Evolutionary conservation across 2,329 filamentous ascomycete species (phyloP).

Genomic region (Apiospora hydei): DNA sequence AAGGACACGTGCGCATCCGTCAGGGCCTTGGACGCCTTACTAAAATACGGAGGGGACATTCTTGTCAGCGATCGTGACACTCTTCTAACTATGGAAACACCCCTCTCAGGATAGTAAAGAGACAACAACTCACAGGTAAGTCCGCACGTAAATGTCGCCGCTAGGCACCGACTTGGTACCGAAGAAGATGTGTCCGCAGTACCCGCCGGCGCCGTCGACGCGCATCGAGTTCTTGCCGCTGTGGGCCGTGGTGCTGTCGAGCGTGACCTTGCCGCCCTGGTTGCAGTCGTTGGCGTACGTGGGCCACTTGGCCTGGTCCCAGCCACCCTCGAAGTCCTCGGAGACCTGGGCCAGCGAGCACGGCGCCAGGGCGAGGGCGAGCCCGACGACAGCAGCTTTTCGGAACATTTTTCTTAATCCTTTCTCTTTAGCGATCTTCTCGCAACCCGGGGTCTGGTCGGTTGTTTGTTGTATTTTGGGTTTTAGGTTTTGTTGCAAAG

Average conservation of each 20-base stretch:
- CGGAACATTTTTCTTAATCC: background rate
- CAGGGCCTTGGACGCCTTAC: slow-evolving; percentile 63
- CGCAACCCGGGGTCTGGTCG: background rate
- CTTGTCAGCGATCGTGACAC: background rate
- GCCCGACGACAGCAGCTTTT: slow-evolving; percentile 33
- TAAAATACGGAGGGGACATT: slow-evolving; percentile 34
- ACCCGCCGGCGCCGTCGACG: slow-evolving; percentile 60
- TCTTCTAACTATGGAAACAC: background rate
- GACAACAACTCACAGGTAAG: slow-evolving; percentile 60
- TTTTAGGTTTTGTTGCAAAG: background rate
- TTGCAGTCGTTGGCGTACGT: slow-evolving; percentile 66
- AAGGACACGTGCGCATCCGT: slow-evolving; percentile 67
- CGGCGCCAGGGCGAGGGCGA: slow-evolving; percentile 55
- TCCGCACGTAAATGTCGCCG: slow-evolving; percentile 64
- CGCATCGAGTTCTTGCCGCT: slow-evolving; percentile 62
- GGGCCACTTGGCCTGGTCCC: slow-evolving; percentile 64
- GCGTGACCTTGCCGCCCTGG: slow-evolving; percentile 63
- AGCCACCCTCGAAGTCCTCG: slow-evolving; percentile 65
- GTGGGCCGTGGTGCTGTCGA: slow-evolving; percentile 64
- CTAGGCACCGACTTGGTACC: slow-evolving; percentile 63
- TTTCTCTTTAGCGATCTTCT: background rate
- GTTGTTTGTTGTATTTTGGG: background rate
- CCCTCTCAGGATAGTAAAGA: background rate
- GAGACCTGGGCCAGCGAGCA: slow-evolving; percentile 59
- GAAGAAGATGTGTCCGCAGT: slow-evolving; percentile 67